A percentile compares a stretch with the other conserved stretches of the same genome.
phyloP scores from a whole-genome alignment of 495 filamentous ascomycete genomes.

The Staphylotrichum longicolle region DNA sequence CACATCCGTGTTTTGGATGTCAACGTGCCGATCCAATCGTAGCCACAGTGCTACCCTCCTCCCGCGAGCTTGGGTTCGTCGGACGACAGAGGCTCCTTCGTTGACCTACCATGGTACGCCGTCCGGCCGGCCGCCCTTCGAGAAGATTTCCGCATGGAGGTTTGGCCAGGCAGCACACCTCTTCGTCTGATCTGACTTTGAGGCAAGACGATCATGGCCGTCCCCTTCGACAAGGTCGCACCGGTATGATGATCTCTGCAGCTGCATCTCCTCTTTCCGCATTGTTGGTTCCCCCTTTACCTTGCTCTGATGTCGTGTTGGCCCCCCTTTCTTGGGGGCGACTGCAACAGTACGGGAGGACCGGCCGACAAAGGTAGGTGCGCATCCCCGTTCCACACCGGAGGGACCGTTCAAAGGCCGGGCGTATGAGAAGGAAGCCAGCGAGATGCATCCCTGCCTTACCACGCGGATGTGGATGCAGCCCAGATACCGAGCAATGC shows the following conservation, averaged over 20 bases:
- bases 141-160: conserved; percentile 16
- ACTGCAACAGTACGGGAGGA: not conserved
- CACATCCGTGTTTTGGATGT: conserved; percentile 37
- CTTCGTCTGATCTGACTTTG: conserved; percentile 20
- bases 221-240: conserved; percentile 4
- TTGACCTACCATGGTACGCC: not conserved
- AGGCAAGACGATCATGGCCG: conserved; percentile 22
- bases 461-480: conserved; percentile 17
- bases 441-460: conserved; percentile 2
- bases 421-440: not conserved
- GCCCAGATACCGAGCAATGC: conserved; percentile 5
- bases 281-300: not conserved
- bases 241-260: conserved; percentile 28
- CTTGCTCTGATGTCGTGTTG: conserved; percentile 1
- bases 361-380: not conserved
- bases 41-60: conserved; percentile 18
- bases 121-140: conserved; percentile 4
- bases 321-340: not conserved
- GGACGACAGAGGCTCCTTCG: conserved; percentile 7
- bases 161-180: not conserved
- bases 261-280: conserved; percentile 15
- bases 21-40: conserved; percentile 28
- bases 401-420: too few species aligned
- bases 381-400: not conserved
- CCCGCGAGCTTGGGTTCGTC: conserved; percentile 18